Conservation (phyloP, 495 filamentous ascomycete genomes). For the Clohesyomyces aquaticus region DNA sequence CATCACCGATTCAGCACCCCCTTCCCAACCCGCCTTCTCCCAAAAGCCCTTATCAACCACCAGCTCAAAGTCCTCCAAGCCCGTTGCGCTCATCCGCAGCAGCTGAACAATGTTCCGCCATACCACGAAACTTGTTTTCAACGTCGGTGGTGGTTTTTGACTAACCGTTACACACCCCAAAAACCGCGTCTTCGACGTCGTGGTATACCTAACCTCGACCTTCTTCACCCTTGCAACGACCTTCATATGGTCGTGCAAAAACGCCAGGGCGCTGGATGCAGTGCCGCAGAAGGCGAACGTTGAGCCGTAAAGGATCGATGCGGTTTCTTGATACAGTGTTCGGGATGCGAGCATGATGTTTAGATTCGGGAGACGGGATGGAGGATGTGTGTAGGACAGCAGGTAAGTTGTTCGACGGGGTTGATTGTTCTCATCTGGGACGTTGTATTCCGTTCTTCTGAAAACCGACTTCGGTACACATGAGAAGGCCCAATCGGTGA, state of each 20-base stretch:
- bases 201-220: constrained; percentile 11
- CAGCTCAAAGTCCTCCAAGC: constrained; percentile 17
- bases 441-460: constrained; percentile 21
- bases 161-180: constrained; percentile 2
- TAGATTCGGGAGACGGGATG: neutral
- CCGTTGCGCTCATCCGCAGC: neutral
- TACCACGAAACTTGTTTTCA: constrained; percentile 8
- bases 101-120: constrained; percentile 12
- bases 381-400: neutral
- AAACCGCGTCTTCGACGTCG: constrained; percentile 10
- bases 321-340: constrained; percentile 2
- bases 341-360: constrained; percentile 14
- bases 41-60: constrained; percentile 22
- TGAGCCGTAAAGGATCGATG: constrained; percentile 2
- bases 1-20: constrained; percentile 7
- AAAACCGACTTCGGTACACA: constrained; percentile 5
- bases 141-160: constrained; percentile 5
- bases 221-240: constrained; percentile 1
- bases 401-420: constrained; percentile 12
- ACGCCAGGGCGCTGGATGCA: constrained; percentile 14
- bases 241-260: constrained; percentile 19
- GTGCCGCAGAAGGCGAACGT: constrained; percentile 21
- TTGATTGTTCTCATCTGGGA: constrained; percentile 7
- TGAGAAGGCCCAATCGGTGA: constrained; percentile 22
- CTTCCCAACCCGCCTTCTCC: constrained; percentile 14